A percentile compares a stretch with the other conserved stretches of the same genome.
Evolutionary conservation across 257 asterid genomes (phyloP).

Genomic region (Buddleja alternifolia): DNA sequence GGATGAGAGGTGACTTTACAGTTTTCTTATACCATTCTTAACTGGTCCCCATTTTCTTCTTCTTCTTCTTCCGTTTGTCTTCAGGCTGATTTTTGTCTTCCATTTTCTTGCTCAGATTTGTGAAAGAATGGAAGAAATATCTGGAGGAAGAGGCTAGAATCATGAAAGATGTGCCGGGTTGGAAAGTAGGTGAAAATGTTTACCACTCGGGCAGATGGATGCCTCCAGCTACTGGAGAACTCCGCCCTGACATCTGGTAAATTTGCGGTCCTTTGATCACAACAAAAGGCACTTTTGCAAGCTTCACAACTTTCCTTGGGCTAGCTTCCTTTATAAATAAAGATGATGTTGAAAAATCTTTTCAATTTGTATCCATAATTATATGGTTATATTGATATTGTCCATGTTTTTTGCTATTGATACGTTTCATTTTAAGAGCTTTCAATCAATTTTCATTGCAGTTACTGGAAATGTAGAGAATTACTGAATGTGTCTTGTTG

Average conservation of each 20-base stretch:
- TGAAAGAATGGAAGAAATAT: slow-evolving; percentile 79
- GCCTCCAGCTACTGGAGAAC: slow-evolving; percentile 97
- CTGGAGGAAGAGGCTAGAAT: slow-evolving; percentile 88
- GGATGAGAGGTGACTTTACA: slow-evolving; percentile 66
- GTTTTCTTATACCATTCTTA: neutral
- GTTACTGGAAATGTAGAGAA: neutral
- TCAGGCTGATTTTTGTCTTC: neutral
- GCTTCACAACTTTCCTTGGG: slow-evolving; percentile 25
- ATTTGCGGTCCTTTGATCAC: neutral
- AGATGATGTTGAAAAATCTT: slow-evolving; percentile 40
- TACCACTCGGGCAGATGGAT: slow-evolving; percentile 95
- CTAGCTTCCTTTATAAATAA: slow-evolving; percentile 39
- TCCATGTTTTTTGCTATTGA: neutral
- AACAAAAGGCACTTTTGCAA: slow-evolving; percentile 14
- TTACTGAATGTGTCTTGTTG: neutral
- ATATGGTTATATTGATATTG: neutral
- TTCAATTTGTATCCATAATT: slow-evolving; percentile 19
- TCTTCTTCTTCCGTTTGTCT: neutral
- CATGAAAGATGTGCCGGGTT: slow-evolving; percentile 96
- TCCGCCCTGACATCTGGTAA: slow-evolving; percentile 94
- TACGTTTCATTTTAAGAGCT: slow-evolving; percentile 12
- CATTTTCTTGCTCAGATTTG: slow-evolving; percentile 49
- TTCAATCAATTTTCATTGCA: neutral
- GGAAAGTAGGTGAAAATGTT: slow-evolving; percentile 95
- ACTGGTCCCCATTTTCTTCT: neutral